Conservation (phyloP, 495 filamentous ascomycete genomes). For the Lophiotrema nucula region DNA sequence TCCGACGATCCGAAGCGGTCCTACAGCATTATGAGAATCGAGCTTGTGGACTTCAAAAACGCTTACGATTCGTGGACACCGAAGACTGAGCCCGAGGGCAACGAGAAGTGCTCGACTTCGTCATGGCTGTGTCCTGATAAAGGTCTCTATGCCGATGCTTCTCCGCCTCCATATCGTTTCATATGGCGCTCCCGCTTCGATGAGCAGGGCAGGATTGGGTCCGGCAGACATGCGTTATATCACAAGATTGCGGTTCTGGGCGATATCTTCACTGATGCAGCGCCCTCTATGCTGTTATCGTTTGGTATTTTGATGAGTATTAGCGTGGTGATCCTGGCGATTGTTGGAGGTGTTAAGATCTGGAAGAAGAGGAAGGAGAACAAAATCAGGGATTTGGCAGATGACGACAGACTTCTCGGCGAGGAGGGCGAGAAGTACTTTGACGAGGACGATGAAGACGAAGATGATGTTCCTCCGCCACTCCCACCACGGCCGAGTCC, state of each 20-base stretch:
- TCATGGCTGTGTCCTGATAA: slow-evolving; percentile 24
- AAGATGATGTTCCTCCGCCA: background rate
- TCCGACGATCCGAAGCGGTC: slow-evolving; percentile 7
- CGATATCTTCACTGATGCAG: slow-evolving; percentile 5
- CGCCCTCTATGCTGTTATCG: slow-evolving; percentile 7
- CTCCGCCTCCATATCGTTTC: slow-evolving; percentile 13
- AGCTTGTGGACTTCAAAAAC: background rate
- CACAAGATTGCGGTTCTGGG: background rate
- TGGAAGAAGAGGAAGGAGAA: background rate
- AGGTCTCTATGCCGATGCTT: background rate
- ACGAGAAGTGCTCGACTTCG: slow-evolving; percentile 2
- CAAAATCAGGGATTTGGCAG: background rate
- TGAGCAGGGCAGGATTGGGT: slow-evolving; percentile 18
- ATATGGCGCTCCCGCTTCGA: slow-evolving; percentile 23
- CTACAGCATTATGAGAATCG: slow-evolving; percentile 9
- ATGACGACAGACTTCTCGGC: slow-evolving; percentile 17
- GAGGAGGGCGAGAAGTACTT: slow-evolving; percentile 8
- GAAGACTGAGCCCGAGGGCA: background rate
- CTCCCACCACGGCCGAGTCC: slow-evolving; percentile 1
- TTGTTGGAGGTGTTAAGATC: background rate
- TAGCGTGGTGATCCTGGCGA: background rate
- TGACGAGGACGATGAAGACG: slow-evolving; percentile 5
- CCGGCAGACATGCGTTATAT: slow-evolving; percentile 3
- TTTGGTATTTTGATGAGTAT: background rate
- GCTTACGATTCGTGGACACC: slow-evolving; percentile 2